Conservation (phyloP, 192 early-diverging fungal genomes). For the Jimgerdemannia flammicorona region DNA sequence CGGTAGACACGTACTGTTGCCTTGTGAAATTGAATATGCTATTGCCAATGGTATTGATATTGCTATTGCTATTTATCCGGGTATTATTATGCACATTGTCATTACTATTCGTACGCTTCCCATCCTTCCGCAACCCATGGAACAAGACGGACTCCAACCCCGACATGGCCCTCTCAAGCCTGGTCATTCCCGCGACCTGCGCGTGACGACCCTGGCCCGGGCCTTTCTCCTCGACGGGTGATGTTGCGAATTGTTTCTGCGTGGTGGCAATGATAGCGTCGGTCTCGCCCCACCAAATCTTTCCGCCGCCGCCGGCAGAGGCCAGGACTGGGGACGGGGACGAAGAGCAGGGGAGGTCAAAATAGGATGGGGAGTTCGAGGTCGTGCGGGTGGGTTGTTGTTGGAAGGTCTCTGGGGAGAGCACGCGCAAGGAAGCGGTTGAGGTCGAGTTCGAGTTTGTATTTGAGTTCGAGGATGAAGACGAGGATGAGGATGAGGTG, state of each 20-base stretch:
- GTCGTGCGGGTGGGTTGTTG: not conserved
- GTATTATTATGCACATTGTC: not conserved
- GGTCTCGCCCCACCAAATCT: not conserved
- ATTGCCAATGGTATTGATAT: not conserved
- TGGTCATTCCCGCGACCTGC: not conserved
- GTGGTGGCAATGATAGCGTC: not conserved
- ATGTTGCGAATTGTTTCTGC: not conserved
- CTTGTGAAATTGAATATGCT: not conserved
- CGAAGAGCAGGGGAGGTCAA: not conserved
- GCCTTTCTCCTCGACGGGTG: not conserved
- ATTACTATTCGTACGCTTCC: not conserved
- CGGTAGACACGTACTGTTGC: not conserved
- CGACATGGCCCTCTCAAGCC: too few species aligned
- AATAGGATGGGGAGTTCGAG: not conserved
- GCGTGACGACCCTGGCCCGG: not conserved
- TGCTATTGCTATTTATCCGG: not conserved
- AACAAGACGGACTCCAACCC: not conserved
- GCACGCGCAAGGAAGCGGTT: too few species aligned
- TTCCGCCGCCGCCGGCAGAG: too few species aligned
- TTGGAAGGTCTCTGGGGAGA: too few species aligned
- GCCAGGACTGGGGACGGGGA: not conserved
- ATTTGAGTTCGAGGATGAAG: not conserved
- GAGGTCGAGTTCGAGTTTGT: too few species aligned
- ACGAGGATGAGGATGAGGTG: not conserved
- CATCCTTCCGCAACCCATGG: not conserved